phyloP scores from a whole-genome alignment of 2,329 filamentous ascomycete species.

The Pseudogymnoascus sp. region DNA sequence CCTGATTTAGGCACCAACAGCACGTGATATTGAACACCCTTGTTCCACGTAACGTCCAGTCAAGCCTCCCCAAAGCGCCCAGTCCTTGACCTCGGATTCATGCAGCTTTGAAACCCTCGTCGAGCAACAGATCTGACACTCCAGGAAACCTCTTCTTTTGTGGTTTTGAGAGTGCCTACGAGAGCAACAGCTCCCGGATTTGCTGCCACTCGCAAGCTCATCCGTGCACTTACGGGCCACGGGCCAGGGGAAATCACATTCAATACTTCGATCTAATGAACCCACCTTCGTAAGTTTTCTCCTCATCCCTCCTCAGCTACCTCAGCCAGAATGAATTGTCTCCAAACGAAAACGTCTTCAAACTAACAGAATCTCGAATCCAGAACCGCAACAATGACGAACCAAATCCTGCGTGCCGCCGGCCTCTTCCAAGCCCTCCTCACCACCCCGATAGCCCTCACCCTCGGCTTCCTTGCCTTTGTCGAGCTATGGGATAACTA shows the following conservation, averaged over 20 bases:
- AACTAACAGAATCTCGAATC: neutral
- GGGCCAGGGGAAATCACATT: neutral
- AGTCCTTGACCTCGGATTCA: neutral
- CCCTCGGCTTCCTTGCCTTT: constrained; percentile 8
- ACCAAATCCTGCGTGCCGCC: constrained; percentile 16
- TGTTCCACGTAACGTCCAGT: neutral
- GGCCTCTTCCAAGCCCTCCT: constrained; percentile 17
- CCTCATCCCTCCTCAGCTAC: neutral
- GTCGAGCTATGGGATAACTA: neutral
- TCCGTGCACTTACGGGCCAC: neutral
- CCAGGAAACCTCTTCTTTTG: neutral
- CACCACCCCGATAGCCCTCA: constrained; percentile 14
- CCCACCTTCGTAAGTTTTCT: neutral
- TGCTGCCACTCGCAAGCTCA: neutral
- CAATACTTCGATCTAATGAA: neutral
- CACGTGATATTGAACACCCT: neutral
- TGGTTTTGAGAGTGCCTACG: neutral
- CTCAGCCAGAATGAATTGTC: neutral
- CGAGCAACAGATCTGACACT: neutral
- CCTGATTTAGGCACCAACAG: neutral
- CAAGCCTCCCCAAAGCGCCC: neutral
- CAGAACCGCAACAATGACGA: constrained; percentile 8
- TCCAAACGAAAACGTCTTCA: neutral
- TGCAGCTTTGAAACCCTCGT: constrained; percentile 4
- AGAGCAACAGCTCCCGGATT: neutral